Percentiles rank a stretch among this genome's conserved stretches.
Conservation (phyloP, 1,139 yeast genomes). For the Candida buenavistaensis region DNA sequence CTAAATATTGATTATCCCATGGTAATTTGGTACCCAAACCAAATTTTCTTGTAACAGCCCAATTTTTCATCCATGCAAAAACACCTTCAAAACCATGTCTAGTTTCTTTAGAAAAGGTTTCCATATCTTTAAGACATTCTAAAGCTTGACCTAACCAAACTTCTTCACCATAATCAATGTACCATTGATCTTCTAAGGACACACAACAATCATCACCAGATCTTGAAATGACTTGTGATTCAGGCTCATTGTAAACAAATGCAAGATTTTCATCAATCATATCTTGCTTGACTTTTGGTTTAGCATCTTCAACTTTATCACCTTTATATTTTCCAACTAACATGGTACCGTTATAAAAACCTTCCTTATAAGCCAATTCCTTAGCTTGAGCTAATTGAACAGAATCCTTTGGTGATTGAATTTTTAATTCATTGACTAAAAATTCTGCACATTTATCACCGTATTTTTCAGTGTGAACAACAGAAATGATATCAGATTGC, state of each 20-base stretch:
- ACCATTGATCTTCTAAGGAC: constrained; percentile 98
- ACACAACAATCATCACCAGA: constrained; percentile 97
- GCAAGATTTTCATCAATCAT: constrained; percentile 77
- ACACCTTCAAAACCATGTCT: constrained; percentile 93
- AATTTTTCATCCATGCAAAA: constrained; percentile 93
- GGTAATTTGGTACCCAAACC: constrained; percentile 96
- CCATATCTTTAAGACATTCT: constrained; percentile 76
- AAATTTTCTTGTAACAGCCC: constrained; percentile 98
- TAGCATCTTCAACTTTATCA: constrained; percentile 87
- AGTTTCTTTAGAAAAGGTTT: constrained; percentile 81
- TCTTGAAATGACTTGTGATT: constrained; percentile 83
- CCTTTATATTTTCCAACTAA: constrained; percentile 81
- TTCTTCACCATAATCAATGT: constrained; percentile 95
- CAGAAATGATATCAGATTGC: constrained; percentile 65
- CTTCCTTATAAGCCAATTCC: constrained; percentile 95
- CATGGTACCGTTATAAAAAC: constrained; percentile 88
- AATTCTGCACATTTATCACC: constrained; percentile 89
- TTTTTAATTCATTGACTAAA: constrained; percentile 83
- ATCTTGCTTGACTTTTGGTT: constrained; percentile 82
- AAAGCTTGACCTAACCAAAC: constrained; percentile 84
- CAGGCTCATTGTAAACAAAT: constrained; percentile 93
- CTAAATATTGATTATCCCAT: constrained; percentile 93
- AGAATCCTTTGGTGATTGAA: constrained; percentile 91
- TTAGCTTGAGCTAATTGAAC: constrained; percentile 88
- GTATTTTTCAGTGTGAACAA: constrained; percentile 78